These are phyloP conservation scores for Cnidoscolus chayamansa DNA, from an alignment of 441 rosid species.

Conservation along the genomic window DNA sequence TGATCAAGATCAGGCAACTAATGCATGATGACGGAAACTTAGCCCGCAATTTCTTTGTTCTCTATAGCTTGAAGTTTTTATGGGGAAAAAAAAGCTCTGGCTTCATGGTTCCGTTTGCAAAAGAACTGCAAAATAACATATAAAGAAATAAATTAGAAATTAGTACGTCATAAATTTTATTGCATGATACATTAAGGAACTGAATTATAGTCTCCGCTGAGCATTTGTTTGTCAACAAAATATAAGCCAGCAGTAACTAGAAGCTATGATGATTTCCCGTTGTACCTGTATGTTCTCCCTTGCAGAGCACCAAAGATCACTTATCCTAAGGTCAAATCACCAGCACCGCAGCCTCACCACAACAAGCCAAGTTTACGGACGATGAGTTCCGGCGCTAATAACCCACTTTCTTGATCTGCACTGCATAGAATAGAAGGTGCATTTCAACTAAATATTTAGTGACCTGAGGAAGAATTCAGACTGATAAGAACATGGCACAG, in stretches of 20 bases:
- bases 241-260: background rate
- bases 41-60: background rate
- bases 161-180: background rate
- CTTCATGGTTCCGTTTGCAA: background rate
- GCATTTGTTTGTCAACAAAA: background rate
- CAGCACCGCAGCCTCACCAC: background rate
- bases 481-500: background rate
- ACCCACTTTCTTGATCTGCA: background rate
- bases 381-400: background rate
- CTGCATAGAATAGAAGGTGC: background rate
- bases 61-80: background rate
- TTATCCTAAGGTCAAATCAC: background rate
- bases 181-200: background rate
- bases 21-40: background rate
- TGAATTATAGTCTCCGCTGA: background rate
- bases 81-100: background rate
- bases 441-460: background rate
- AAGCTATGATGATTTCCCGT: background rate
- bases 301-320: background rate
- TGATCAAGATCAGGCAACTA: background rate
- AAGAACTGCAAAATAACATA: background rate
- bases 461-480: background rate
- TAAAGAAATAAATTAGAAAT: background rate
- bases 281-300: too few species aligned
- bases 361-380: background rate